phyloP scores from a whole-genome alignment of 1,284 basidiomycete species.

The Dichomitus squalens region DNA sequence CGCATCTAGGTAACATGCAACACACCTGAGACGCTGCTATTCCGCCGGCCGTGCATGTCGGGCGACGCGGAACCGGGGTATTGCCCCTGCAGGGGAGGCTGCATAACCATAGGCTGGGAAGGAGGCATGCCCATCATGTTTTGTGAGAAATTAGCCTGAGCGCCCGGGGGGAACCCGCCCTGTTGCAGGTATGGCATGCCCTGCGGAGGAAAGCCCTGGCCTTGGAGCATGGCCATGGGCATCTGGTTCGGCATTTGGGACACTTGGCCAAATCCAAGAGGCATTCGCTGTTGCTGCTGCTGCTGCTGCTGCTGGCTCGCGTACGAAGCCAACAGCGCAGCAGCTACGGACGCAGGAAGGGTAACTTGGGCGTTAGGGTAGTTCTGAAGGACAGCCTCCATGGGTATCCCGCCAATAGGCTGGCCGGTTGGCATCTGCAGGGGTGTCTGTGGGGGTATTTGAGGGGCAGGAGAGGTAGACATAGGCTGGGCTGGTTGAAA shows the following conservation, averaged over 20 bases:
- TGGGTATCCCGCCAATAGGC: slow-evolving; percentile 4
- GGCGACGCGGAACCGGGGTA: slow-evolving; percentile 2
- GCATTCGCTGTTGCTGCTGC: too few species aligned
- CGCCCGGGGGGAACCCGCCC: slow-evolving; percentile 2
- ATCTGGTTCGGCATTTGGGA: slow-evolving; percentile 4
- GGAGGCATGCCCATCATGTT: slow-evolving; percentile 8
- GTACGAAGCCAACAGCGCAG: slow-evolving; percentile 6
- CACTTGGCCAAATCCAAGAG: slow-evolving; percentile 3
- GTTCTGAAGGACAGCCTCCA: slow-evolving; percentile 2
- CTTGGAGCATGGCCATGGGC: slow-evolving; percentile 10
- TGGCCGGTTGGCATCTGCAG: slow-evolving; percentile 4
- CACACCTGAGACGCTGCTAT: slow-evolving; percentile 13
- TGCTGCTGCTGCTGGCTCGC: slow-evolving; percentile 8
- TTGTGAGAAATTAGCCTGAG: background rate
- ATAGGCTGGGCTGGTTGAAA: background rate
- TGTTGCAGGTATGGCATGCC: slow-evolving; percentile 6
- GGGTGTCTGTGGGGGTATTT: background rate
- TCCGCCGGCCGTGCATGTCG: background rate
- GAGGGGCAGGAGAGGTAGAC: background rate
- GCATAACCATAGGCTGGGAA: background rate
- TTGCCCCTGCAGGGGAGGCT: background rate
- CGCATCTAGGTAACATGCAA: background rate
- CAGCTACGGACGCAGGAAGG: slow-evolving; percentile 12
- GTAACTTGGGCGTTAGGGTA: slow-evolving; percentile 9
- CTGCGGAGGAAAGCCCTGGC: slow-evolving; percentile 11